Percentiles rank a stretch among this genome's conserved stretches.
phyloP scores from a whole-genome alignment of 2,329 filamentous ascomycete genomes.

The Epichloe sylvatica region DNA sequence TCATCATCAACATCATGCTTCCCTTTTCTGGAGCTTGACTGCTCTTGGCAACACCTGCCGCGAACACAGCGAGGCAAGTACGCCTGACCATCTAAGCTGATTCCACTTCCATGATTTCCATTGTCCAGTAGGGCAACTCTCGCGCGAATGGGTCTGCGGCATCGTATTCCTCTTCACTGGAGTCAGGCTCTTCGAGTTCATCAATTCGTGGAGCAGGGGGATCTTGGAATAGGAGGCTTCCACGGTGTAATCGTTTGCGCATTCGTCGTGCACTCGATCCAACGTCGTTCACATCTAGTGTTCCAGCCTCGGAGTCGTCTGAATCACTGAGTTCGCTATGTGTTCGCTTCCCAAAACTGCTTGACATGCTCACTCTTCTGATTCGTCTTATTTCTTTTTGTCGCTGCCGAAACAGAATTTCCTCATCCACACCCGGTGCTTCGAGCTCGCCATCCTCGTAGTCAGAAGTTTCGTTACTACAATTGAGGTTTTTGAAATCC shows the following conservation, averaged over 20 bases:
- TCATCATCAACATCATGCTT: not conserved
- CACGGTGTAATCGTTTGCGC: constrained; percentile 32
- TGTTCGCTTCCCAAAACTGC: constrained; percentile 40
- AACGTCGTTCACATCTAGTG: constrained; percentile 27
- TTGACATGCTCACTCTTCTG: constrained; percentile 36
- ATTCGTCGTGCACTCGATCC: constrained; percentile 35
- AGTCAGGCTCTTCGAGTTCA: constrained; percentile 39
- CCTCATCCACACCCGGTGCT: constrained; percentile 18
- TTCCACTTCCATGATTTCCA: constrained; percentile 39
- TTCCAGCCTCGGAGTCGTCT: constrained; percentile 26
- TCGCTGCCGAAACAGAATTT: constrained; percentile 25
- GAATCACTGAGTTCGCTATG: constrained; percentile 40
- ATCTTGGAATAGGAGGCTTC: constrained; percentile 34
- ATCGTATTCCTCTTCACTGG: constrained; percentile 29
- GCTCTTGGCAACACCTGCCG: not conserved
- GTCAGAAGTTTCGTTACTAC: constrained; percentile 25
- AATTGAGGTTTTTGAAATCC: constrained; percentile 32
- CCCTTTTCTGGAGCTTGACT: not conserved
- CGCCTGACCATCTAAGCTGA: constrained; percentile 13
- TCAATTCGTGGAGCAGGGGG: constrained; percentile 38
- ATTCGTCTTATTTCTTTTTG: constrained; percentile 30
- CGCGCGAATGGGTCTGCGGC: constrained; percentile 29
- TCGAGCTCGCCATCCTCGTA: constrained; percentile 21
- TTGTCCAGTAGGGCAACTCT: constrained; percentile 36
- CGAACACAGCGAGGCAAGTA: not conserved